Evolutionary conservation across 305 asterid species (phyloP).

Genomic region (Andrographis paniculata): DNA sequence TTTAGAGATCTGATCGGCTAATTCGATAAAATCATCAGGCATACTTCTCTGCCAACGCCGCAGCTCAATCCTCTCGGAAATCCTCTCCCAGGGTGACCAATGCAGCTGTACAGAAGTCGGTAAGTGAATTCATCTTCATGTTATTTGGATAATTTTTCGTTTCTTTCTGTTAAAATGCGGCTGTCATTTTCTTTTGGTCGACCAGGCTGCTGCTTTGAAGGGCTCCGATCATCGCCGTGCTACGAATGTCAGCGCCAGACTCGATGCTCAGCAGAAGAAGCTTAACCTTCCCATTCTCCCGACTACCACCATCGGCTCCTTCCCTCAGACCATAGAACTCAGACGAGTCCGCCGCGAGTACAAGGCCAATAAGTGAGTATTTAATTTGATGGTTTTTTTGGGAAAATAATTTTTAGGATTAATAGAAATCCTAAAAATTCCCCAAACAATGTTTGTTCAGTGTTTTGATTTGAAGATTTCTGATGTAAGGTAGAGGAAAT

Average conservation of each 20-base stretch:
- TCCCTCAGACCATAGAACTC: slow-evolving; percentile 72
- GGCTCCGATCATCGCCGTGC: slow-evolving; percentile 70
- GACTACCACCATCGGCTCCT: slow-evolving; percentile 74
- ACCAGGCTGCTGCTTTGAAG: slow-evolving; percentile 63
- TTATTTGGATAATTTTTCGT: neutral
- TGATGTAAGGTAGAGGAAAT: too few relatives aligned
- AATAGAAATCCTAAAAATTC: too few relatives aligned
- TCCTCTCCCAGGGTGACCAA: slow-evolving; percentile 76
- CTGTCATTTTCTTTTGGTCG: slow-evolving; percentile 12
- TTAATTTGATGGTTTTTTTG: too few relatives aligned
- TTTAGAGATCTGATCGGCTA: too few relatives aligned
- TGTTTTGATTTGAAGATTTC: too few relatives aligned
- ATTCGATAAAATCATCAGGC: slow-evolving; percentile 26
- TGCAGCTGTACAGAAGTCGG: slow-evolving; percentile 78
- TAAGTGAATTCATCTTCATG: slow-evolving; percentile 27
- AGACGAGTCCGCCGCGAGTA: slow-evolving; percentile 80
- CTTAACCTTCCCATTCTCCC: slow-evolving; percentile 77
- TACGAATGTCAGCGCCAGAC: slow-evolving; percentile 66
- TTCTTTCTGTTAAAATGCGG: slow-evolving; percentile 10
- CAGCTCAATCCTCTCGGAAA: slow-evolving; percentile 87
- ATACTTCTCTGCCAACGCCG: slow-evolving; percentile 72
- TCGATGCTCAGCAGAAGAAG: slow-evolving; percentile 74
- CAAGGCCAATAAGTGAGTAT: slow-evolving; percentile 67
- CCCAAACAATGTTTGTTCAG: too few relatives aligned
- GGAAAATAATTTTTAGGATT: too few relatives aligned